Percentiles rank a stretch among this genome's conserved stretches.
Conservation (phyloP, 768 basidiomycete genomes). For the Epithele typhae region DNA sequence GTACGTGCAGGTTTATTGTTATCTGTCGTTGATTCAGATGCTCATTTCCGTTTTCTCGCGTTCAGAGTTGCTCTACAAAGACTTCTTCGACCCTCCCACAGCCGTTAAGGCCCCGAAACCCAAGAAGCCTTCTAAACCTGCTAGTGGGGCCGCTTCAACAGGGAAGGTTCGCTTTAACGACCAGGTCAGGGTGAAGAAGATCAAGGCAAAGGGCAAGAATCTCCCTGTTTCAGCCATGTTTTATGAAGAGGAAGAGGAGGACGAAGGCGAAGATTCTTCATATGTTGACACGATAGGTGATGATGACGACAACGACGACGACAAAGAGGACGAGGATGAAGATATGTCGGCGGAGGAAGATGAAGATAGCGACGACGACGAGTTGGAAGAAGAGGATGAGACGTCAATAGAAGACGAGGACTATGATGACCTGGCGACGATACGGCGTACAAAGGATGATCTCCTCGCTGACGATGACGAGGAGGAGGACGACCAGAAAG, state of each 20-base stretch:
- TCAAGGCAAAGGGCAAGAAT: slow-evolving; percentile 67
- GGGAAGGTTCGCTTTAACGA: slow-evolving; percentile 76
- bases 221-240: slow-evolving; percentile 44
- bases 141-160: slow-evolving; percentile 17
- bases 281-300: slow-evolving; percentile 10
- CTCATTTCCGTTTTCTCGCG: too few relatives aligned
- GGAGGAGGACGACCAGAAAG: slow-evolving; percentile 31
- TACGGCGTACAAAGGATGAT: slow-evolving; percentile 71
- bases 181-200: slow-evolving; percentile 76
- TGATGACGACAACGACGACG: slow-evolving; percentile 19
- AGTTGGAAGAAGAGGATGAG: slow-evolving; percentile 21
- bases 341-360: slow-evolving; percentile 28
- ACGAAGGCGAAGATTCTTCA: slow-evolving; percentile 28
- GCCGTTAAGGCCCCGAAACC: slow-evolving; percentile 16
- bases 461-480: slow-evolving; percentile 74
- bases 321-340: slow-evolving; percentile 25
- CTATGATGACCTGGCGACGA: slow-evolving; percentile 36
- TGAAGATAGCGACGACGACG: slow-evolving; percentile 27
- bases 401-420: slow-evolving; percentile 14
- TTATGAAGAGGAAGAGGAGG: slow-evolving; percentile 39
- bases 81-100: slow-evolving; percentile 74
- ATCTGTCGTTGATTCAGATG: too few relatives aligned
- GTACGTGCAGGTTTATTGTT: slow-evolving; percentile 23
- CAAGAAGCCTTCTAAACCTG: slow-evolving; percentile 21
- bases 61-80: slow-evolving; percentile 62